Base-by-base conservation (phyloP, 163 green algal genomes). In the Trebouxia gelatinosa region DNA sequence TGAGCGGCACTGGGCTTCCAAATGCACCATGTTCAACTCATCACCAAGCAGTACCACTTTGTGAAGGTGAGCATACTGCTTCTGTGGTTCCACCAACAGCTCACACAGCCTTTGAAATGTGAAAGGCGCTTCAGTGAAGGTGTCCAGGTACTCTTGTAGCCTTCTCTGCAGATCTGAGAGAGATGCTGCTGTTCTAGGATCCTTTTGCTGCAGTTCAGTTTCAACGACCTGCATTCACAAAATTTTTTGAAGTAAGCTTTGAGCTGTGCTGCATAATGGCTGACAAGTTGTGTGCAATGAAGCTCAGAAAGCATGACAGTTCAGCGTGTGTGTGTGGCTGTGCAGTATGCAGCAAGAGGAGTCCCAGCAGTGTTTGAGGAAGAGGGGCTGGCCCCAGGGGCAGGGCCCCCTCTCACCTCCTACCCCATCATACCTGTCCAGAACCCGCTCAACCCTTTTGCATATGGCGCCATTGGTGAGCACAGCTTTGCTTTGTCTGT, bases 81-180 rank as follows among this genome's bases (percentile, higher is more conserved):
- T 92, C 23, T 82, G 74, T 1, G 92, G 92, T 68, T 94, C 89
- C 29, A 97, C 81, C 78, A 96, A 72, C 48, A 97, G 62, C 80
- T 97, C 92, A 43, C 87, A 91, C 23, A 97, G 82, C 19, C 92
- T 87, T 81, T 97, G 92, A 76, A 95, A 77, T 0, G 92, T 97
- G 88, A 93, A 97, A 6, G 92, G 92, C 0, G 89, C 75, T 0
- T 84, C 82, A 0, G 75, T 75, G 75, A 91, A 91, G 0, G 28
- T 46, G 5, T 81, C 59, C 59, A 96, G 65, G 23, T 89, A 40
- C 1, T 16, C 39, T 16, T 81, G 78, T 35, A 95, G 87, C 7
- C 82, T 76, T 64, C 79, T 65, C 7, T 79, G 70, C 31, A 84
- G 38, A 21, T 61, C 64, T 35, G 28, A 17, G 5, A 72, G 7